Percentiles rank a stretch among this genome's conserved stretches.
Conservation (phyloP, 129 eudicot genomes). For the Erigeron canadensis region DNA sequence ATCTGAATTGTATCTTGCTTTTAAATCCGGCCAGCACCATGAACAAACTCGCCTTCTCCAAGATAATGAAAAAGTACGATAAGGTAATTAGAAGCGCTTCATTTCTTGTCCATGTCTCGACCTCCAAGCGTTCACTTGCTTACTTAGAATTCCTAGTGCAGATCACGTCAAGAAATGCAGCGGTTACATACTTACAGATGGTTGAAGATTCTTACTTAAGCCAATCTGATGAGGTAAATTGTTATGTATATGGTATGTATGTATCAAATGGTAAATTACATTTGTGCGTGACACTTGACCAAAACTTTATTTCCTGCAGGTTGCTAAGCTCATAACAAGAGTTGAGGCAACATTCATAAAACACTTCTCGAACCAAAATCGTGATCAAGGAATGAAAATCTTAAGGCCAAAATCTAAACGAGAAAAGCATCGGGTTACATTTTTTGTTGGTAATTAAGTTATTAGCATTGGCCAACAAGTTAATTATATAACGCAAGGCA, state of each 20-base stretch:
- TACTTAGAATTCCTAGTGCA: conserved; percentile 13
- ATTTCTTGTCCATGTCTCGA: not conserved
- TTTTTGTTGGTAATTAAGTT: conserved; percentile 45
- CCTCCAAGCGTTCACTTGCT: not conserved
- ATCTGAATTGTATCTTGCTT: conserved; percentile 16
- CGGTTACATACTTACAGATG: conserved; percentile 45
- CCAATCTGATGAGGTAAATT: conserved; percentile 54
- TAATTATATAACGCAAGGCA: too few species aligned
- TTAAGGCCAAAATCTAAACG: conserved; percentile 44
- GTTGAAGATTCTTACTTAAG: conserved; percentile 54
- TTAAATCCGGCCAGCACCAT: conserved; percentile 48
- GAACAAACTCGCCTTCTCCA: conserved; percentile 53
- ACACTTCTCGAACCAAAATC: conserved; percentile 51
- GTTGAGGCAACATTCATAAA: conserved; percentile 51
- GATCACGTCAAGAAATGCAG: conserved; percentile 48
- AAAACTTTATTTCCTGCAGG: conserved; percentile 24
- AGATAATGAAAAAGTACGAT: conserved; percentile 69
- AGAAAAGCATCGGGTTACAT: conserved; percentile 48
- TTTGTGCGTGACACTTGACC: not conserved
- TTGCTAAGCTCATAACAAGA: conserved; percentile 43
- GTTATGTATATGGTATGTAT: not conserved
- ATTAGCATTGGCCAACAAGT: not conserved
- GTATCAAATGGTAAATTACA: not conserved
- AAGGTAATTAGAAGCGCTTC: conserved; percentile 39
- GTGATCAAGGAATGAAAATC: conserved; percentile 44